These are phyloP conservation scores for Pyrenochaeta sp. DNA, from an alignment of 2,329 filamentous ascomycete genomes.

Conservation along the genomic window DNA sequence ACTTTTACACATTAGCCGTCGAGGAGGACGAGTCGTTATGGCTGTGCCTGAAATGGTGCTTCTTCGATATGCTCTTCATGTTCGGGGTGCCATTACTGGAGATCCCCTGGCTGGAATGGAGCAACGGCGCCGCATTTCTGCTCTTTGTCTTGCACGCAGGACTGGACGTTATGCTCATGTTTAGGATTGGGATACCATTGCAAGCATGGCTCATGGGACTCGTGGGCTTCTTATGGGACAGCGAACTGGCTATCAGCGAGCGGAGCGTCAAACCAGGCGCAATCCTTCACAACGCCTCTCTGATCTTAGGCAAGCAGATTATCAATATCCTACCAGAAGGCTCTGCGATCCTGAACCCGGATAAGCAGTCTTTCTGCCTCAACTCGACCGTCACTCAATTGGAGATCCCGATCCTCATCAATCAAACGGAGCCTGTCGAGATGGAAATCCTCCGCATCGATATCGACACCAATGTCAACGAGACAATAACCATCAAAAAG, in stretches of 20 bases:
- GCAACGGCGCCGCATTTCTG: slow-evolving; percentile 74
- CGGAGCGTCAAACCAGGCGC: slow-evolving; percentile 86
- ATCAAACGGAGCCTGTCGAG: slow-evolving; percentile 86
- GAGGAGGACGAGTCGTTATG: slow-evolving; percentile 87
- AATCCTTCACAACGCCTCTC: slow-evolving; percentile 88
- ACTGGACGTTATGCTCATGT: slow-evolving; percentile 89
- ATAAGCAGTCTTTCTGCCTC: slow-evolving; percentile 82
- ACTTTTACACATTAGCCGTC: slow-evolving; percentile 80
- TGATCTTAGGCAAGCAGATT: slow-evolving; percentile 96
- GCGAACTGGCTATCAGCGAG: slow-evolving; percentile 93
- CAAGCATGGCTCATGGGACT: slow-evolving; percentile 76
- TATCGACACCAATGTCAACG: slow-evolving; percentile 79
- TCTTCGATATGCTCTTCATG: slow-evolving; percentile 84
- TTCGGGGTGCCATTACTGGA: slow-evolving; percentile 86
- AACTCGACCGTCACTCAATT: slow-evolving; percentile 68
- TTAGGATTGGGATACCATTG: slow-evolving; percentile 83
- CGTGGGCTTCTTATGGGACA: slow-evolving; percentile 85
- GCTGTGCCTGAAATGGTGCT: slow-evolving; percentile 92
- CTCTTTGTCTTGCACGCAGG: slow-evolving; percentile 77
- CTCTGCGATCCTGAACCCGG: slow-evolving; percentile 86
- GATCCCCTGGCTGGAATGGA: slow-evolving; percentile 97
- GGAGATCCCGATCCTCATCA: slow-evolving; percentile 86
- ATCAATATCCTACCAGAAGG: slow-evolving; percentile 98
- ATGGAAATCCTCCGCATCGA: slow-evolving; percentile 91
- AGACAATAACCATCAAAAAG: slow-evolving; percentile 77